Conservation (phyloP, 2,329 filamentous ascomycete genomes). For the Cladosporium oxysporum region DNA sequence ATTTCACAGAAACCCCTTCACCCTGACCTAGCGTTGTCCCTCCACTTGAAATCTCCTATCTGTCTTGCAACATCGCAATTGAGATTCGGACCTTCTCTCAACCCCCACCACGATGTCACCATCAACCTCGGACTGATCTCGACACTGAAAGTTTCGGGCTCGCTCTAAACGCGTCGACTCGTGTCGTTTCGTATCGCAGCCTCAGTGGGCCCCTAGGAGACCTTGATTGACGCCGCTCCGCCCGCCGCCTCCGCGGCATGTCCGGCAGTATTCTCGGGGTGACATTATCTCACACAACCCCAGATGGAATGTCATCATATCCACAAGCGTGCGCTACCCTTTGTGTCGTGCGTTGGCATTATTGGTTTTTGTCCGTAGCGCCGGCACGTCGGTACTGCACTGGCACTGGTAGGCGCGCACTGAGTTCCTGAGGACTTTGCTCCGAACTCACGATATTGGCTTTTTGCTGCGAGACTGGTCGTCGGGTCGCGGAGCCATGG, state of each 20-base stretch:
- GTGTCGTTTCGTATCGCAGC: conserved; percentile 6
- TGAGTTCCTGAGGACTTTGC: not conserved
- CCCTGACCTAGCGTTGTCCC: not conserved
- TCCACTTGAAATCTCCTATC: conserved; percentile 4
- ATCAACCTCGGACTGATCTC: conserved; percentile 2
- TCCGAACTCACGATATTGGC: not conserved
- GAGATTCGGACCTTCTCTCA: conserved; percentile 16
- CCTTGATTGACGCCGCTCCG: not conserved
- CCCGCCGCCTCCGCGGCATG: conserved; percentile 12
- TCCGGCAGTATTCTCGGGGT: conserved; percentile 9
- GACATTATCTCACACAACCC: conserved; percentile 15
- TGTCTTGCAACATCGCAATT: not conserved
- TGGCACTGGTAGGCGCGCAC: not conserved
- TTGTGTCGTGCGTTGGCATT: conserved; percentile 1
- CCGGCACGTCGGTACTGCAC: not conserved
- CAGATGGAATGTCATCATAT: conserved; percentile 16
- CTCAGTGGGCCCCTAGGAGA: not conserved
- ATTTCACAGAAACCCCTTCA: not conserved
- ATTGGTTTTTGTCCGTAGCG: conserved; percentile 3
- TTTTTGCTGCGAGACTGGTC: not conserved
- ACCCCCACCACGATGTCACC: not conserved
- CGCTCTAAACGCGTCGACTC: conserved; percentile 9
- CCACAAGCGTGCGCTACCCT: not conserved
- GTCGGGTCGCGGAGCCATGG: not conserved
- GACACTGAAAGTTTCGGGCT: conserved; percentile 7